Conservation (phyloP, 1,284 basidiomycete species). For the Cryptococcus jaspeensis region DNA sequence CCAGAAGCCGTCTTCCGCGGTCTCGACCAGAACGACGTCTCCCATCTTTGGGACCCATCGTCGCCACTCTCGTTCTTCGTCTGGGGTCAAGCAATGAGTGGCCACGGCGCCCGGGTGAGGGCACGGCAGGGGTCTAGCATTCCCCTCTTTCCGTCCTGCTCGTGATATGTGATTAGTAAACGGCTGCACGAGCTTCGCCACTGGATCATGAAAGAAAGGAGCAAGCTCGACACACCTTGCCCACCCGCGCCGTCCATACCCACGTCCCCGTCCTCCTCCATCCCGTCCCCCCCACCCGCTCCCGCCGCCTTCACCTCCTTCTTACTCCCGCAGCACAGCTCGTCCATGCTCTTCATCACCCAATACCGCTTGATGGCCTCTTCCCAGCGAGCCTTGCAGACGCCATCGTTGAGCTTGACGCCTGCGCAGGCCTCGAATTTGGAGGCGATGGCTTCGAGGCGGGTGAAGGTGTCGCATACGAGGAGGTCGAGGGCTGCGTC, state of each 20-base stretch:
- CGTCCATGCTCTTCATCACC: conserved; percentile 47
- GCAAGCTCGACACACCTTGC: neutral
- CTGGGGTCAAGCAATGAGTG: conserved; percentile 23
- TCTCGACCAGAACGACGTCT: conserved; percentile 42
- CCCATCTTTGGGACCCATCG: conserved; percentile 38
- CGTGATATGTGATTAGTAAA: neutral
- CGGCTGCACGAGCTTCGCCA: neutral
- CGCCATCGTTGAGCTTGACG: conserved; percentile 40
- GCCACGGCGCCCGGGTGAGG: conserved; percentile 34
- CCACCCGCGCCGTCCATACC: conserved; percentile 8
- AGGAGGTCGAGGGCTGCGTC: conserved; percentile 48
- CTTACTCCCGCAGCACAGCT: conserved; percentile 32
- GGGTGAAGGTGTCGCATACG: conserved; percentile 43
- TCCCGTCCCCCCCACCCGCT: conserved; percentile 31
- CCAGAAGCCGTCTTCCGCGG: conserved; percentile 31
- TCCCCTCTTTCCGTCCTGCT: conserved; percentile 7
- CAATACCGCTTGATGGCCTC: conserved; percentile 46
- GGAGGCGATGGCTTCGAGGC: conserved; percentile 28
- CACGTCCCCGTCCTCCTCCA: conserved; percentile 17
- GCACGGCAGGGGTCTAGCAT: conserved; percentile 25
- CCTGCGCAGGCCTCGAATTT: conserved; percentile 43
- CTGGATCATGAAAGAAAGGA: neutral
- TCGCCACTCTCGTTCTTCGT: conserved; percentile 41
- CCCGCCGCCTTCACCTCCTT: conserved; percentile 6
- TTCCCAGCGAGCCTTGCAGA: conserved; percentile 40